Percentiles rank a stretch among this genome's conserved stretches.
Conservation (phyloP, 768 basidiomycete genomes). For the Suillus subalutaceus region DNA sequence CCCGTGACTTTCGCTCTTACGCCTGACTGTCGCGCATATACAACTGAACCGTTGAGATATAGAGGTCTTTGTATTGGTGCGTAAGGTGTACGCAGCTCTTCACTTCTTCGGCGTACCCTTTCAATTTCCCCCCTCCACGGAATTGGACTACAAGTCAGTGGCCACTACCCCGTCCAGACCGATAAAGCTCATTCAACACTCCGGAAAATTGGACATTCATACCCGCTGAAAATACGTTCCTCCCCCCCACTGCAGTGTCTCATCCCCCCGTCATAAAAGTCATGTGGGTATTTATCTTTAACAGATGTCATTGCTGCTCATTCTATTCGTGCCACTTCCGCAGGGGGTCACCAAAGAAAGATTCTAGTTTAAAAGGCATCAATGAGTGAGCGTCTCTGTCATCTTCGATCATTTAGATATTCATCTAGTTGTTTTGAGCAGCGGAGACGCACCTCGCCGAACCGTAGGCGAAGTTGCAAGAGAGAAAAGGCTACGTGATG, state of each 20-base stretch:
- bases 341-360: constrained; percentile 30
- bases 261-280: not conserved
- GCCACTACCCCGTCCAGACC: constrained; percentile 2
- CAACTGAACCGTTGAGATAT: constrained; percentile 7
- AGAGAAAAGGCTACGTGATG: constrained; percentile 54
- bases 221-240: not conserved
- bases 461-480: constrained; percentile 48
- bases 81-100: constrained; percentile 16
- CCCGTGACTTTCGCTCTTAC: constrained; percentile 21
- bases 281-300: constrained; percentile 5
- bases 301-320: constrained; percentile 10
- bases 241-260: constrained; percentile 7
- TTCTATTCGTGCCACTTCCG: constrained; percentile 24
- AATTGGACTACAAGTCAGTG: constrained; percentile 7
- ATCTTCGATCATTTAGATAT: not conserved
- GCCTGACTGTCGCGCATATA: constrained; percentile 13
- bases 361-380: constrained; percentile 23
- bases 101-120: constrained; percentile 11
- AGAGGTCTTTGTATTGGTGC: constrained; percentile 17
- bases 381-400: constrained; percentile 22
- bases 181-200: not conserved
- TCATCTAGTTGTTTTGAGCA: constrained; percentile 19
- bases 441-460: constrained; percentile 35
- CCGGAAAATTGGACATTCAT: not conserved
- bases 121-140: constrained; percentile 11